Percentiles rank a stretch among this genome's conserved stretches.
Evolutionary conservation across 768 basidiomycete species (phyloP).

Genomic region (Arthromyces matolae): DNA sequence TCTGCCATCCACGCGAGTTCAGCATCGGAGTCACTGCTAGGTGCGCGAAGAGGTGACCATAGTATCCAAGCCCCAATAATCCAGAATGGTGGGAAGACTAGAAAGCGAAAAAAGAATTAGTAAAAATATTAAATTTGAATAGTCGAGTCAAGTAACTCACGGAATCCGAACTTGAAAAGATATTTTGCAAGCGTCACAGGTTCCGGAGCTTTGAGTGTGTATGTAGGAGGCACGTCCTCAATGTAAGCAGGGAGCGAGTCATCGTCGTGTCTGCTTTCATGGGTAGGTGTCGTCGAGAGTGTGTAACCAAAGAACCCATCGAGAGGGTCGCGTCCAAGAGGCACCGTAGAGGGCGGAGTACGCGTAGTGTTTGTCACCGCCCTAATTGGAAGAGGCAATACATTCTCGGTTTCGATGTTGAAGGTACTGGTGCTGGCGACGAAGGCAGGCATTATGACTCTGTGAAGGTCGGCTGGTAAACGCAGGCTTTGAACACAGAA

Average conservation of each 20-base stretch:
- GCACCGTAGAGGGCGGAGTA: constrained; percentile 13
- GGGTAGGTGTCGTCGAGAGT: constrained; percentile 29
- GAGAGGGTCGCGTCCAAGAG: constrained; percentile 20
- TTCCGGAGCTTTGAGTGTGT: constrained; percentile 38
- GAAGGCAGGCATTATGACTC: constrained; percentile 17
- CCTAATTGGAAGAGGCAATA: constrained; percentile 12
- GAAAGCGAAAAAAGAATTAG: constrained; percentile 1
- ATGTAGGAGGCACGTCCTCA: constrained; percentile 37
- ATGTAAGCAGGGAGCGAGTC: constrained; percentile 42
- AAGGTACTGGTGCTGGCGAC: constrained; percentile 9
- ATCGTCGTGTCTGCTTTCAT: constrained; percentile 39
- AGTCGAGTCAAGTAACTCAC: constrained; percentile 39
- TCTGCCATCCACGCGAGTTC: constrained; percentile 50
- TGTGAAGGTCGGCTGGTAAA: too few species aligned
- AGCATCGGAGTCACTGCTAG: constrained; percentile 23
- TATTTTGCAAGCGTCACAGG: constrained; percentile 54
- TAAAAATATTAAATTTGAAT: neutral
- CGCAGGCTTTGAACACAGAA: too few species aligned
- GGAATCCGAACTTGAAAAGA: constrained; percentile 61
- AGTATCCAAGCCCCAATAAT: constrained; percentile 55
- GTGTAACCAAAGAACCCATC: constrained; percentile 37
- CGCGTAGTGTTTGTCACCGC: constrained; percentile 20
- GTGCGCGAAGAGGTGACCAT: constrained; percentile 47
- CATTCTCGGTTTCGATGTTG: constrained; percentile 14
- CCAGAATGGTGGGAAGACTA: constrained; percentile 66